These are phyloP conservation scores for Hanseniaspora singularis DNA, from an alignment of 805 yeast genomes.

Conservation along the genomic window DNA sequence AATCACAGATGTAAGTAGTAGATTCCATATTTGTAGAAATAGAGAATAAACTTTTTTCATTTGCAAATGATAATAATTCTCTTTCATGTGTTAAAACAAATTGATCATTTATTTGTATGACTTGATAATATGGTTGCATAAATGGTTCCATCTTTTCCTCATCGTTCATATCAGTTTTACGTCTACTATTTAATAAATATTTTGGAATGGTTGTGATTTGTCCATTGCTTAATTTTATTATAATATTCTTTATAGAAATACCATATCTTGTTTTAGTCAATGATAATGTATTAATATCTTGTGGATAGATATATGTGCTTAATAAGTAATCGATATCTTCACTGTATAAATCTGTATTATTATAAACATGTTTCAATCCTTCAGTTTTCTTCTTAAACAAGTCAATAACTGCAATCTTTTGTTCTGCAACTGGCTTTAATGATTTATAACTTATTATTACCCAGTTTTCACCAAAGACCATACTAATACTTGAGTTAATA, in stretches of 20 bases:
- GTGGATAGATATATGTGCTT: conserved; percentile 54
- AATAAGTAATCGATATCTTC: conserved; percentile 27
- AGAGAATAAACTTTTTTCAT: conserved; percentile 36
- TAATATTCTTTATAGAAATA: conserved; percentile 53
- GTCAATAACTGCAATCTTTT: conserved; percentile 60
- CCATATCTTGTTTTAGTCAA: conserved; percentile 52
- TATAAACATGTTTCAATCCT: too few relatives aligned
- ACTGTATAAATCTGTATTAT: not conserved
- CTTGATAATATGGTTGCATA: conserved; percentile 53
- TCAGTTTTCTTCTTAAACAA: conserved; percentile 48
- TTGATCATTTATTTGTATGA: conserved; percentile 39
- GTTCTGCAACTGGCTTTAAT: conserved; percentile 37
- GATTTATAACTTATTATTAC: conserved; percentile 55
- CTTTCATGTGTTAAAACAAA: conserved; percentile 43
- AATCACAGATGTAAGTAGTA: conserved; percentile 56
- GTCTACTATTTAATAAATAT: conserved; percentile 50
- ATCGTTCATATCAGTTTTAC: conserved; percentile 45
- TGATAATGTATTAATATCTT: conserved; percentile 39
- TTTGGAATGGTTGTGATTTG: conserved; percentile 63
- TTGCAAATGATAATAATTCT: conserved; percentile 33
- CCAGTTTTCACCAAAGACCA: conserved; percentile 76
- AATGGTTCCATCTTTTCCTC: conserved; percentile 49
- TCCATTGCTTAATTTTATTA: conserved; percentile 48
- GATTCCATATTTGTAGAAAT: conserved; percentile 64
- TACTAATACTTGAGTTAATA: conserved; percentile 34